A percentile compares a stretch with the other conserved stretches of the same genome.
phyloP scores from a whole-genome alignment of 75 land plant genomes.

The Pinus taeda region DNA sequence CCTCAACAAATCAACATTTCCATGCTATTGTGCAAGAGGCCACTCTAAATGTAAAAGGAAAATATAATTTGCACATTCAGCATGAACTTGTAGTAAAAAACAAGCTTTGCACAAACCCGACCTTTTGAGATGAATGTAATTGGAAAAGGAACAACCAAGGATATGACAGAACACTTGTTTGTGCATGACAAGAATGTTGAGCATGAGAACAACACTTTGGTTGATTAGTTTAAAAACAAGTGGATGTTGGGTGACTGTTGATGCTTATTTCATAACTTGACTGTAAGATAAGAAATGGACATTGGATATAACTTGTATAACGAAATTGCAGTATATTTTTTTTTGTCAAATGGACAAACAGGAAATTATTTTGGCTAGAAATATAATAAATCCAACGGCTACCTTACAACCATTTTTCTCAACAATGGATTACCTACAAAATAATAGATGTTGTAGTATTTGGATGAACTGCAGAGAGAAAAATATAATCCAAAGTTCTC shows the following conservation, averaged over 20 bases:
- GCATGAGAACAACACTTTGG: no score
- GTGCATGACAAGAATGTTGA: no score
- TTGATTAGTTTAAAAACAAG: background rate
- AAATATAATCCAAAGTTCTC: slow-evolving; percentile 73
- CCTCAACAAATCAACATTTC: no score
- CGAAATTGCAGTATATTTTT: background rate
- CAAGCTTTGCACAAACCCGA: no score
- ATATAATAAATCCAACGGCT: background rate
- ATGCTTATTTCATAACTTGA: background rate
- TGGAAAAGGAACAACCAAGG: no score
- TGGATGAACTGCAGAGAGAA: slow-evolving; percentile 71
- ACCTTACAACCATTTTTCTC: background rate
- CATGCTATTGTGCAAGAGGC: no score
- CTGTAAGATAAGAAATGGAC: background rate
- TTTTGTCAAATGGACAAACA: background rate
- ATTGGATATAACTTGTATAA: background rate
- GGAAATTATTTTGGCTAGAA: background rate
- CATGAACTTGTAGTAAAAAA: no score
- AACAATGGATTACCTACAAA: slow-evolving; percentile 49
- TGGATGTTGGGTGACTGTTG: background rate
- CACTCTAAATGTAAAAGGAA: no score
- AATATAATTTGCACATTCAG: no score
- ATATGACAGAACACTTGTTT: no score
- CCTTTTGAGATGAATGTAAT: no score
- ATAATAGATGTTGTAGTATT: slow-evolving; percentile 86